Evolutionary conservation across 169 alveolate species (phyloP).

Genomic region (Eimeria necatrix): DNA sequence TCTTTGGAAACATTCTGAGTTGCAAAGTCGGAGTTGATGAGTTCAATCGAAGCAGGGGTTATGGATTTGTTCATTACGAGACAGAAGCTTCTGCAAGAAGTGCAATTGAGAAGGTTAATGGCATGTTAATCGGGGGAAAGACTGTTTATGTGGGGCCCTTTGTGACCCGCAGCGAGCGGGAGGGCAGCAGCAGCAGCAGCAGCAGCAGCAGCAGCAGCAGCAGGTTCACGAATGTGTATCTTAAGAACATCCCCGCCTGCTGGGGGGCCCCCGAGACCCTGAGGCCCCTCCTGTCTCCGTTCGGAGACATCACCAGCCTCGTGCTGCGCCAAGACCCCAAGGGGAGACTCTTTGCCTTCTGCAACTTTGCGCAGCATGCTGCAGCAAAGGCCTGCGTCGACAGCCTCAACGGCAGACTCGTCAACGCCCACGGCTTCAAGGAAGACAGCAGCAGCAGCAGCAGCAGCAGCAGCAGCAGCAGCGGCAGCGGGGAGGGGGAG

Average conservation of each 20-base stretch:
- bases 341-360: conserved; percentile 93
- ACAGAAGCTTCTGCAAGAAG: conserved; percentile 95
- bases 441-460: conserved; percentile 38
- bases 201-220: conserved; percentile 76
- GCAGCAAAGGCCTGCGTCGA: conserved; percentile 94
- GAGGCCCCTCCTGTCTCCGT: conserved; percentile 33
- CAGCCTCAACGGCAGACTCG: conserved; percentile 90
- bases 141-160: conserved; percentile 95
- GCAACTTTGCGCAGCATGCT: conserved; percentile 91
- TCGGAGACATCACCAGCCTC: conserved; percentile 94
- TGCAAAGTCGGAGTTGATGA: conserved; percentile 91
- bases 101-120: conserved; percentile 95
- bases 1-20: conserved; percentile 96
- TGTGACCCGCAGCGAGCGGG: conserved; percentile 90
- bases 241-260: conserved; percentile 94
- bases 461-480: conserved; percentile 30
- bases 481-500: not conserved
- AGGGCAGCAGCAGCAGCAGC: conserved; percentile 84
- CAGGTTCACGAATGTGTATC: conserved; percentile 93
- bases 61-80: conserved; percentile 98
- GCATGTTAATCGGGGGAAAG: conserved; percentile 94
- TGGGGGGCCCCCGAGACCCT: conserved; percentile 90
- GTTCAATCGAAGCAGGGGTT: conserved; percentile 91
- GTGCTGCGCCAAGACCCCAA: conserved; percentile 91
- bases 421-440: conserved; percentile 79